A percentile compares a stretch with the other conserved stretches of the same genome.
phyloP scores from a whole-genome alignment of 2,329 filamentous ascomycete genomes.

The Xylariaceae sp. region DNA sequence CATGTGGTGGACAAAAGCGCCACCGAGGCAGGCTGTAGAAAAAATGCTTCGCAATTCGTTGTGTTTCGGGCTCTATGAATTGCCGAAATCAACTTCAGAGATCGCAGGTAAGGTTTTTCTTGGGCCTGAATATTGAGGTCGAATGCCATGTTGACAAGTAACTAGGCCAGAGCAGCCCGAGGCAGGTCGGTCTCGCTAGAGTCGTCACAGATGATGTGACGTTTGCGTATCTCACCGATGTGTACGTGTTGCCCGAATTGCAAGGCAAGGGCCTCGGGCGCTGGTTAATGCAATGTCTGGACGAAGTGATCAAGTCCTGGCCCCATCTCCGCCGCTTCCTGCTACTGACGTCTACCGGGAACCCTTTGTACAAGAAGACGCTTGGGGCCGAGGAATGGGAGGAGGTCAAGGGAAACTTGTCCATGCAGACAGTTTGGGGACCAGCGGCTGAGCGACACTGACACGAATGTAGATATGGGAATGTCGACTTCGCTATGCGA shows the following conservation, averaged over 20 bases:
- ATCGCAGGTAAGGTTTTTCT: slow-evolving; percentile 28
- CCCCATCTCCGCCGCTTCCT: slow-evolving; percentile 53
- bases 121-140: not conserved
- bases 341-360: slow-evolving; percentile 44
- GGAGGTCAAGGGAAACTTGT: slow-evolving; percentile 40
- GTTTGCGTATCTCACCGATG: slow-evolving; percentile 62
- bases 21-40: slow-evolving; percentile 45
- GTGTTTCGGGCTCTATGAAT: slow-evolving; percentile 55
- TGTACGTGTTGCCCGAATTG: slow-evolving; percentile 48
- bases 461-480: not conserved
- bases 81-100: slow-evolving; percentile 29
- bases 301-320: slow-evolving; percentile 44
- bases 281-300: slow-evolving; percentile 51
- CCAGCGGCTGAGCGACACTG: slow-evolving; percentile 18
- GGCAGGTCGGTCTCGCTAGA: slow-evolving; percentile 52
- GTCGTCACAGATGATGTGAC: slow-evolving; percentile 68
- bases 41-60: slow-evolving; percentile 55
- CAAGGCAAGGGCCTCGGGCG: slow-evolving; percentile 49
- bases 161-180: slow-evolving; percentile 19
- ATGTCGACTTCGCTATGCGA: not conserved
- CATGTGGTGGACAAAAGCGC: slow-evolving; percentile 57
- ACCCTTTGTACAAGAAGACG: slow-evolving; percentile 44
- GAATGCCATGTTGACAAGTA: not conserved
- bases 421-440: slow-evolving; percentile 25
- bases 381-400: slow-evolving; percentile 44